These are phyloP conservation scores for Candida ficus DNA, from an alignment of 805 yeast species.

Conservation along the genomic window DNA sequence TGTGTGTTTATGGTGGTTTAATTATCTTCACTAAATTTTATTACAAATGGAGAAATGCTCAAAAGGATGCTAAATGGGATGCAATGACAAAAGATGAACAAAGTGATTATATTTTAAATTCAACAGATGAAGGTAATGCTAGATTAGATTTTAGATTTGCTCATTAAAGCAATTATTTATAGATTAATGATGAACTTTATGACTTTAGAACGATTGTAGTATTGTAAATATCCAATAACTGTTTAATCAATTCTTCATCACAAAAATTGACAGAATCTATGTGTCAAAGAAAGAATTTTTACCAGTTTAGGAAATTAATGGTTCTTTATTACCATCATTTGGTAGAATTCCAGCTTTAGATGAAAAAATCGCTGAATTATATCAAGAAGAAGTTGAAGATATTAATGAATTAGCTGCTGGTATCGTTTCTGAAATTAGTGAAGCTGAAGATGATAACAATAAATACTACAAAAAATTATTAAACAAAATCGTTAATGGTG, in stretches of 20 bases:
- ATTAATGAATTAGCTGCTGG: slow-evolving; percentile 27
- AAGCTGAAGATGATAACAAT: slow-evolving; percentile 18
- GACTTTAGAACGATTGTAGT: too few relatives aligned
- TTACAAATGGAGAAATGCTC: slow-evolving; percentile 30
- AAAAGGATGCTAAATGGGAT: slow-evolving; percentile 46
- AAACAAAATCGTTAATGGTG: slow-evolving; percentile 40
- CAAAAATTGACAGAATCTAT: too few relatives aligned
- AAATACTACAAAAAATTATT: slow-evolving; percentile 47
- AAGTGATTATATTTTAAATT: slow-evolving; percentile 38
- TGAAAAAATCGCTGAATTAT: slow-evolving; percentile 22
- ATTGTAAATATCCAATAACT: too few relatives aligned
- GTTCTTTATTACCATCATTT: slow-evolving; percentile 29
- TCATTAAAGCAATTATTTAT: background rate
- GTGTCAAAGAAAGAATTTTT: too few relatives aligned
- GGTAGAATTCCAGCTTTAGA: slow-evolving; percentile 19
- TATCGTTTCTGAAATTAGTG: slow-evolving; percentile 20
- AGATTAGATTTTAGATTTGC: slow-evolving; percentile 48
- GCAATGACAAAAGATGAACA: slow-evolving; percentile 43
- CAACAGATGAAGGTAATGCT: slow-evolving; percentile 51
- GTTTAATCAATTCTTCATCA: too few relatives aligned
- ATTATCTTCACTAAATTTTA: slow-evolving; percentile 7
- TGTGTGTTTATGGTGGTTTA: slow-evolving; percentile 16
- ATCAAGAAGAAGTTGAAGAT: slow-evolving; percentile 20
- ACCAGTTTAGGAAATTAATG: too few relatives aligned
- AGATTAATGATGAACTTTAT: too few relatives aligned